Evolutionary conservation across 352 stramenopile genomes (phyloP), one percentile per base, ranked within the genome.

Genomic region (Phytophthora constricta): DNA sequence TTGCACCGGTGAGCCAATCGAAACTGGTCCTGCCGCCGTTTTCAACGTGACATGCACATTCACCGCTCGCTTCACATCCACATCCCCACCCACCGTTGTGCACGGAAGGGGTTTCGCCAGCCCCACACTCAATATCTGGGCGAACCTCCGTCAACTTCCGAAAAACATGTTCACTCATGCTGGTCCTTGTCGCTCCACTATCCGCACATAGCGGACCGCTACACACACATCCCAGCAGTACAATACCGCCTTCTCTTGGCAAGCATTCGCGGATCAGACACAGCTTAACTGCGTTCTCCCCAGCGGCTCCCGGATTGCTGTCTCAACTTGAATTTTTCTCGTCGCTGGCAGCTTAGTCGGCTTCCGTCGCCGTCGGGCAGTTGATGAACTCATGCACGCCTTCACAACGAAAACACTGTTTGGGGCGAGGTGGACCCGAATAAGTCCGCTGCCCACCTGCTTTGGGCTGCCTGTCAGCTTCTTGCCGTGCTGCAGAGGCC

Each of bases 111-210:
- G 28, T 16, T 25, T 25, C 31, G 41, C 28, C 20, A 62, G 39
- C n/a, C 48, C 55, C 42, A 62, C n/a, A 56, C 33, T 37, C 31
- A 11, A 37, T 11, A 13, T 5, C 31, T 11, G 31, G 31, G 31
- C 31, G 11, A 5, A 37, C 31, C 11, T 37, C 31, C 11, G 5
- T 5, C 11, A 37, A 11, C 11, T 11, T 37, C 11, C 11, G 31
- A 37, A 37, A 63, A 4, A 63, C 22, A 56, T 45, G 14, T 9
- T 56, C 56, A 50, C 56, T 56, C 25, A 63, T 56, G 28, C 56
- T 43, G 4, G 45, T 51, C 34, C 25, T 28, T 9, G 20, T 49
- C 2, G 56, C 56, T 17, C 56, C 22, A 5, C 56, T 63, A 39
- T 63, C 45, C 20, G 31, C 45, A 49, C 56, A 50, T 5, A 63